phyloP scores from a whole-genome alignment of 2,329 filamentous ascomycete species.

The Ophiostoma sp. region DNA sequence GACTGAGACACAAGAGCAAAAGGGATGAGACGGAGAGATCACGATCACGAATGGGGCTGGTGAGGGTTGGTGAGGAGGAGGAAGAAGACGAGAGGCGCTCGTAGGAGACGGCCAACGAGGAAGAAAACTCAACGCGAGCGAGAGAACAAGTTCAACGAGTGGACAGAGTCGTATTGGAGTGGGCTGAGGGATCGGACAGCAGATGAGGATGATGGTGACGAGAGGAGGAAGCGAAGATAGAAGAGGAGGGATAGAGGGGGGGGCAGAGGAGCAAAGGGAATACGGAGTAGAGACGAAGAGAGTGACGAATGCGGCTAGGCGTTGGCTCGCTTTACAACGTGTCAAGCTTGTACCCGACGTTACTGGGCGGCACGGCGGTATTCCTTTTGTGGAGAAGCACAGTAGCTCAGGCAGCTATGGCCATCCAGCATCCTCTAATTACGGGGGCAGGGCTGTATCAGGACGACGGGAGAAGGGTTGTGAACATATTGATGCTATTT shows the following conservation, averaged over 20 bases:
- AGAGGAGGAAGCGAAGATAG: not conserved
- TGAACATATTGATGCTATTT: not conserved
- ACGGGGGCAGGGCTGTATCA: not conserved
- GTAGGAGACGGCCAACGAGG: not conserved
- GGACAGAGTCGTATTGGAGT: not conserved
- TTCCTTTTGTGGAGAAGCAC: slow-evolving; percentile 1
- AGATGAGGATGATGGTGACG: not conserved
- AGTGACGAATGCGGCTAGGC: not conserved
- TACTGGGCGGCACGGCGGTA: not conserved
- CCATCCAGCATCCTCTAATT: not conserved
- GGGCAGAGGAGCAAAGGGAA: not conserved
- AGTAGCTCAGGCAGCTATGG: not conserved
- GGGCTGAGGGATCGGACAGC: not conserved
- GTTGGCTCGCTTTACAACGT: not conserved
- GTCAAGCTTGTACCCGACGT: not conserved
- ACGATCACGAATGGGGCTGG: not conserved
- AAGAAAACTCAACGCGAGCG: not conserved
- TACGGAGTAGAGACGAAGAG: no score
- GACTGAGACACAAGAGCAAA: slow-evolving; percentile 8
- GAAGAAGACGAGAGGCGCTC: not conserved
- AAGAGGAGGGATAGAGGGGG: not conserved
- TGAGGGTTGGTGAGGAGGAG: not conserved
- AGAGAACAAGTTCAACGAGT: not conserved
- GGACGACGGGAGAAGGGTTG: no score
- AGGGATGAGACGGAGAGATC: slow-evolving; percentile 13